Conservation (phyloP, 2,329 filamentous ascomycete species). For the Penicillium sp. region DNA sequence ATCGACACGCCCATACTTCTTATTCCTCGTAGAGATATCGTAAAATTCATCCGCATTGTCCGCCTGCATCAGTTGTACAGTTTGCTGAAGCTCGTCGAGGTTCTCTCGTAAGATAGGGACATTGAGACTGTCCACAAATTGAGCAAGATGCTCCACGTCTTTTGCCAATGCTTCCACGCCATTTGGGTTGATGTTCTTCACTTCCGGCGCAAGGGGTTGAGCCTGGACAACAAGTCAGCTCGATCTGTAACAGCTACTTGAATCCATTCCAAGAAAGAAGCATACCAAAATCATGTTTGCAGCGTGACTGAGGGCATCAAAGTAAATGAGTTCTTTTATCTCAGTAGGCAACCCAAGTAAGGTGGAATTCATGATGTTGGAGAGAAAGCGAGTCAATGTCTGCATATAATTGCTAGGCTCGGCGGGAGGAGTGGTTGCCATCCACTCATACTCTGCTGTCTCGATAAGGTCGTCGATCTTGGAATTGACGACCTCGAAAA, state of each 20-base stretch:
- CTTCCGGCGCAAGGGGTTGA: conserved; percentile 72
- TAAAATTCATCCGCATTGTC: conserved; percentile 98
- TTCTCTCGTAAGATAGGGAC: conserved; percentile 87
- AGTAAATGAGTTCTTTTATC: conserved; percentile 97
- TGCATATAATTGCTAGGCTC: conserved; percentile 94
- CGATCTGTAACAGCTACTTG: background rate
- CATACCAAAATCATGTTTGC: conserved; percentile 76
- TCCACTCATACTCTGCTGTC: conserved; percentile 95
- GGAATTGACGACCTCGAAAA: conserved; percentile 96
- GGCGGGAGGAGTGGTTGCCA: conserved; percentile 58
- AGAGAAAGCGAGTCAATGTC: conserved; percentile 85
- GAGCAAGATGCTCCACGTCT: conserved; percentile 78
- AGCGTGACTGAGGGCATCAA: conserved; percentile 89
- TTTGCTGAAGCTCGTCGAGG: conserved; percentile 89
- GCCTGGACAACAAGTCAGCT: conserved; percentile 47
- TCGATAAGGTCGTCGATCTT: conserved; percentile 98
- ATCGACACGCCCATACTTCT: conserved; percentile 91
- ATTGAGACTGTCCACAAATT: conserved; percentile 82
- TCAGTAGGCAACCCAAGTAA: conserved; percentile 88
- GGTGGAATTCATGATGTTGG: conserved; percentile 95
- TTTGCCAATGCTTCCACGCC: conserved; percentile 76
- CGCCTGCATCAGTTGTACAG: conserved; percentile 76
- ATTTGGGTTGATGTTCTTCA: conserved; percentile 82
- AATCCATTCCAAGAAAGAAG: background rate
- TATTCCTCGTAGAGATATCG: conserved; percentile 83